Evolutionary conservation across 2,329 filamentous ascomycete genomes (phyloP), one percentile per base, ranked within the genome.

Genomic region (Colletotrichum trifolii): DNA sequence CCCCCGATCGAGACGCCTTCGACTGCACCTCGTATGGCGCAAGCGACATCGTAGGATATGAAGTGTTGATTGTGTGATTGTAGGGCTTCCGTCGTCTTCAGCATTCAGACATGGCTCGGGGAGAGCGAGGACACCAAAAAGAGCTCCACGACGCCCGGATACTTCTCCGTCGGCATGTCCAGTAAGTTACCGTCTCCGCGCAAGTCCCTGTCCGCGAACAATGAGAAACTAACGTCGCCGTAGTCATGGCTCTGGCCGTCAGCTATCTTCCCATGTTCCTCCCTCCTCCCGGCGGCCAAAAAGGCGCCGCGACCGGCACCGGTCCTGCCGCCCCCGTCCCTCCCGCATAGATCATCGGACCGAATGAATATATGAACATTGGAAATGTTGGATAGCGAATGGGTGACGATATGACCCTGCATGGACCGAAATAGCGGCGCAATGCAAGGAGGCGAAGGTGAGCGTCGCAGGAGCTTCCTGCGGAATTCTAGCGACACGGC

Each of bases 101-200:
- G 90, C 69, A 77, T 93, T 59, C 90, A 94, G 81, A 89, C 82
- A 76, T 95, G 91, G 91, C 85, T 94, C 52, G 89, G 89, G 69
- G 91, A 94, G 83, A 90, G 89, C 72, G 85, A 89, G 71, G 88
- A 90, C 64, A 77, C 87, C 62, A 86, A 83, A 78, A 89, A 87
- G 76, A 89, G 80, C 64, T 79, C 87, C 34, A 80, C 83, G 49
- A 94, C 92, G 6, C 93, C 94, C 2, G 79, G 83, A 13, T 83
- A 83, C 72, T 90, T 96, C 78, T 89, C 89, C 60, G 88, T 96
- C 60, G 85, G 89, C 77, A 96, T 96, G 91, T 88, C 92, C 17
- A 73, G 91, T 93, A 83, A 72, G 89, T 85, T 33, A 12, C 15
- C 34, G 25, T 15, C 8, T 50, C n/a, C 25, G 35, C 25, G 8